These are phyloP conservation scores for Solanum arcanum DNA, from an alignment of 257 asterid species.

Conservation along the genomic window DNA sequence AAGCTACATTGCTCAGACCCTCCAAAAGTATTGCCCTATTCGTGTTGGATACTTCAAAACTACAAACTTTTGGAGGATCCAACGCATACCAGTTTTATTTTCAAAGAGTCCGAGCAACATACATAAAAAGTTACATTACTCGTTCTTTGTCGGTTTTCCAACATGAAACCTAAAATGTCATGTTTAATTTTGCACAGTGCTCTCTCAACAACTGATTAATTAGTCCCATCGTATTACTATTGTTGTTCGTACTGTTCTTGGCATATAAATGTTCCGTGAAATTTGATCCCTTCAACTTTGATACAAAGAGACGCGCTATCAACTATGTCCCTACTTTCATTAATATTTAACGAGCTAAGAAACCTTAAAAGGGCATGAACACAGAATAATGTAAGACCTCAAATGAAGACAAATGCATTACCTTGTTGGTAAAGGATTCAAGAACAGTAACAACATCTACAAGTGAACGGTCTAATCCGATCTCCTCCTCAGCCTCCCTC, in stretches of 20 bases:
- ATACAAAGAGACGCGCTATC: not conserved
- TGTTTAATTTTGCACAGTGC: not conserved
- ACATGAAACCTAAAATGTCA: not conserved
- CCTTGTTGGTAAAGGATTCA: conserved; percentile 47
- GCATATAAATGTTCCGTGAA: not conserved
- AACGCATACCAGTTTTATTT: not conserved
- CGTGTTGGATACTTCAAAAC: not conserved
- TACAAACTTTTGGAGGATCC: not conserved
- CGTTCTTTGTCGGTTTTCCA: not conserved
- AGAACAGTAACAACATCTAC: conserved; percentile 56
- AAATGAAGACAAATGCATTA: conserved; percentile 4
- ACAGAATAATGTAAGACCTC: not conserved
- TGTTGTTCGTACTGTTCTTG: not conserved
- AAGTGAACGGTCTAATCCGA: conserved; percentile 67
- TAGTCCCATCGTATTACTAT: not conserved
- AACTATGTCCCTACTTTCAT: not conserved
- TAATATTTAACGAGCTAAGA: not conserved
- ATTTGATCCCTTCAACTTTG: not conserved
- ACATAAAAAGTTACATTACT: not conserved
- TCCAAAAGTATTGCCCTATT: not conserved
- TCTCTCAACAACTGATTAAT: not conserved
- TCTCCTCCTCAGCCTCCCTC: conserved; percentile 90
- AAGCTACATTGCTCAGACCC: not conserved
- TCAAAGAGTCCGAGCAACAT: not conserved
- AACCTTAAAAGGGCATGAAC: not conserved